phyloP scores from a whole-genome alignment of 108 stramenopile genomes.

The Nitzschia inconspicua region DNA sequence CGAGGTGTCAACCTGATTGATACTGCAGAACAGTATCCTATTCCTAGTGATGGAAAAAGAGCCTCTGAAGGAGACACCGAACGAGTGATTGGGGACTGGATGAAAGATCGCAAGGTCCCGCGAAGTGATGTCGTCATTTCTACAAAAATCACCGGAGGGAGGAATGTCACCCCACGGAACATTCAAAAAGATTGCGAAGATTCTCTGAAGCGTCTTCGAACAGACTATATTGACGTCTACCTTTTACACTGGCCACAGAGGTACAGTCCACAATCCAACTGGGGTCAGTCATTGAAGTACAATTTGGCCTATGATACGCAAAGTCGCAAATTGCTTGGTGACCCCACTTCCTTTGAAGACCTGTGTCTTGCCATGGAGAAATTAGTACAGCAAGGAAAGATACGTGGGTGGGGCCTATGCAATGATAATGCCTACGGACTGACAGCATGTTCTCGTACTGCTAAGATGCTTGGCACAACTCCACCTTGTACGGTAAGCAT shows the following conservation, averaged over 20 bases:
- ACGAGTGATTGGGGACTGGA: constrained; percentile 77
- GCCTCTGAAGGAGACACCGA: constrained; percentile 79
- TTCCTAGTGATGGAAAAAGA: constrained; percentile 58
- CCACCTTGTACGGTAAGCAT: constrained; percentile 56
- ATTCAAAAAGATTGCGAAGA: constrained; percentile 52
- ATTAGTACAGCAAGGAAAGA: constrained; percentile 79
- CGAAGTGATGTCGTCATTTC: constrained; percentile 79
- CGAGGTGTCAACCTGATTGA: constrained; percentile 83
- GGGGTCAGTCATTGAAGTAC: constrained; percentile 84
- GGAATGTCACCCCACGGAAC: constrained; percentile 56
- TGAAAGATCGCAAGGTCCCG: constrained; percentile 58
- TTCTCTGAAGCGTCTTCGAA: constrained; percentile 65
- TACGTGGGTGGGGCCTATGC: constrained; percentile 87
- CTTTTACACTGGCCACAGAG: constrained; percentile 87
- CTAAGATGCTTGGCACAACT: constrained; percentile 72
- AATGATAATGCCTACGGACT: constrained; percentile 91
- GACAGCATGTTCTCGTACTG: constrained; percentile 76
- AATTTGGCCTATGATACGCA: constrained; percentile 51
- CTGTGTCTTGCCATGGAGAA: constrained; percentile 78
- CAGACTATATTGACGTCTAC: constrained; percentile 85
- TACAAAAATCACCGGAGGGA: constrained; percentile 87
- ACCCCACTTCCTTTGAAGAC: constrained; percentile 83
- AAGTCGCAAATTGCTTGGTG: constrained; percentile 27
- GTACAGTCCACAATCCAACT: constrained; percentile 84
- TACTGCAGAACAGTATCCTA: constrained; percentile 87